Base-by-base conservation (phyloP, 805 yeast species). In the Sugiyamaella valdiviana region DNA sequence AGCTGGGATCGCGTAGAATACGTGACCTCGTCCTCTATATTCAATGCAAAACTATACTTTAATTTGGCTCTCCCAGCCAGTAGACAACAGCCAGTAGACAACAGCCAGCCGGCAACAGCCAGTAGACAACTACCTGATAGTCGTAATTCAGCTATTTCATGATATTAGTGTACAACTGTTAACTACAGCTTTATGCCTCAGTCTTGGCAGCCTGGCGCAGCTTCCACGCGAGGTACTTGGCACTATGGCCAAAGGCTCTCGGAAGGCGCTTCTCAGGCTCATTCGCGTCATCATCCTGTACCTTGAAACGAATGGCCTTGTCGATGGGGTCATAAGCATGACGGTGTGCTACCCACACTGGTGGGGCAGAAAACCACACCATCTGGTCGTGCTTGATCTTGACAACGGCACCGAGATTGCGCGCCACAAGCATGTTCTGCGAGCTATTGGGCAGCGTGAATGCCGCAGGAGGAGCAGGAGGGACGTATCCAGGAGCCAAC, bases 171-270 rank as follows among this genome's bases (percentile, higher is more conserved):
- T n/a, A n/a, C n/a, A n/a, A n/a, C n/a, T n/a, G n/a, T n/a, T n/a
- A n/a, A n/a, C n/a, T n/a, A n/a, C n/a, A n/a, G n/a, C n/a, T n/a
- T n/a, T n/a, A n/a, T n/a, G n/a, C n/a, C n/a, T n/a, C n/a, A n/a
- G n/a, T n/a, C n/a, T n/a, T n/a, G n/a, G n/a, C n/a, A n/a, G 5
- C 26, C 37, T 41, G 37, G 22, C 26, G 36, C 14, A 46, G 41
- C 60, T 75, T 78, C 76, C 76, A 80, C 1, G 87, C 85, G 61
- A 88, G 63, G 60, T 85, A 89, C 58, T 74, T 73, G 1, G 88
- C 86, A 45, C 85, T 77, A 59, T 87, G 95, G 5, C 95, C 88
- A 35, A 82, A 61, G 35, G 75, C 75, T 35, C 48, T 51, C 3
- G 60, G 59, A 3, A 54, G 57, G n/a, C 58, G 59, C n/a, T 56